These are phyloP conservation scores for Phytophthora citrophthora DNA, from an alignment of 352 stramenopile genomes.

Conservation along the genomic window DNA sequence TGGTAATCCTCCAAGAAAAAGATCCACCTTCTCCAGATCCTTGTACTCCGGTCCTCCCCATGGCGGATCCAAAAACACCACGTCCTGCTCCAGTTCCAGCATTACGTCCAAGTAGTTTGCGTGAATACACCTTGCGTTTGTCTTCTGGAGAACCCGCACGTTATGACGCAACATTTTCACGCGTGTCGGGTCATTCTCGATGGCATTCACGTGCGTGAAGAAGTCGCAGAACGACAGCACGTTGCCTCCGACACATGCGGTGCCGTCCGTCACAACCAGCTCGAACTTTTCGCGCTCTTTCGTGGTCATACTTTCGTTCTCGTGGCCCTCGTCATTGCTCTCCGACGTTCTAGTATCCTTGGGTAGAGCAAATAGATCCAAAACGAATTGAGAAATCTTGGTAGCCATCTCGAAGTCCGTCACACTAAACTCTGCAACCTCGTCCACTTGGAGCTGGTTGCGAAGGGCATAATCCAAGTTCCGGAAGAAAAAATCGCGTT, in stretches of 20 bases:
- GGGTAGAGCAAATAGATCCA: slow-evolving; percentile 44
- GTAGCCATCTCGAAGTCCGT: slow-evolving; percentile 83
- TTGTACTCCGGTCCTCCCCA: slow-evolving; percentile 88
- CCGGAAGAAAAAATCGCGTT: slow-evolving; percentile 87
- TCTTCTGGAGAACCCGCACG: slow-evolving; percentile 60
- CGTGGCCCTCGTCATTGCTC: slow-evolving; percentile 16
- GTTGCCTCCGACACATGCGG: slow-evolving; percentile 84
- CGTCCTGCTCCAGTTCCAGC: slow-evolving; percentile 71
- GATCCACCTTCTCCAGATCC: slow-evolving; percentile 67
- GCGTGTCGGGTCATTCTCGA: slow-evolving; percentile 70
- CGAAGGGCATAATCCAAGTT: slow-evolving; percentile 75
- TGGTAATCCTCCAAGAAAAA: slow-evolving; percentile 68
- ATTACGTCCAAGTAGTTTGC: slow-evolving; percentile 78
- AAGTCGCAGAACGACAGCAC: slow-evolving; percentile 83
- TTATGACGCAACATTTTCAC: slow-evolving; percentile 84
- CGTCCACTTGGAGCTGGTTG: slow-evolving; percentile 73
- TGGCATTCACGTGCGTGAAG: slow-evolving; percentile 76
- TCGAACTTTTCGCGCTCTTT: slow-evolving; percentile 42
- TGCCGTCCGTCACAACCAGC: slow-evolving; percentile 74
- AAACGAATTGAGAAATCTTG: slow-evolving; percentile 72
- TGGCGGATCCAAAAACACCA: slow-evolving; percentile 85
- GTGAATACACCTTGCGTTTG: slow-evolving; percentile 64
- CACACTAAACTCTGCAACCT: slow-evolving; percentile 81
- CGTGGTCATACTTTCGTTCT: slow-evolving; percentile 10
- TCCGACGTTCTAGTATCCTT: slow-evolving; percentile 20